Evolutionary conservation across 2,329 filamentous ascomycete species (phyloP), one percentile per base, ranked within the genome.

Genomic region (Hortaea sp.): DNA sequence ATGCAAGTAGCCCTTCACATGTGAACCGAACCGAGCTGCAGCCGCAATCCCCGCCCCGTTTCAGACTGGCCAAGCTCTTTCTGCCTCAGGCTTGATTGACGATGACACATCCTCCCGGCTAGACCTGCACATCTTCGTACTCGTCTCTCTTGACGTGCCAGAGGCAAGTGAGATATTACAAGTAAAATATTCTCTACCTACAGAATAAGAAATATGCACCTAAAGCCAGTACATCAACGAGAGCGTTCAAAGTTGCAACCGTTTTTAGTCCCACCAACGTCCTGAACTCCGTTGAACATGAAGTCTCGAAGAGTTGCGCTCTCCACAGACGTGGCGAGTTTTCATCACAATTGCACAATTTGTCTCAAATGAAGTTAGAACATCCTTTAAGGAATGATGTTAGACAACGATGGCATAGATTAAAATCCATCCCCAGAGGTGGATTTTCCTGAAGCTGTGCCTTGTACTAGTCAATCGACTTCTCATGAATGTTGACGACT

Each of bases 321-420:
- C 37, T 6, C 47, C 47, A 29, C 47, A 34, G 40, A 49, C 47
- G 37, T 47, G 47, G 42, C 47, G 47, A 29, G 46, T 31, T 29
- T 47, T 35, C 7, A 49, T 49, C 6, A 43, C 45, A 11, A 49
- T 40, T 20, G 20, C 32, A 27, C 47, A 41, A 32, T 44, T 42
- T 5, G 44, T 46, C 6, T 44, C 44, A 20, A 20, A 27, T 27
- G 44, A 44, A 29, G 47, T 49, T 13, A 44, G 44, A n/a, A 44
- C 47, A 38, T 44, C 47, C 31, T 49, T 49, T n/a, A 47, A 35
- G 41, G 46, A 49, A 37, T 49, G 44, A 41, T 49, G 47, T 41
- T 49, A 44, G 41, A 49, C 43, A 35, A 46, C 47, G 38, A 49
- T 43, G 44, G 40, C 47, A 31, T 49, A 49, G 35, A 38, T 40